Conservation (phyloP, 192 early-diverging fungal genomes). For the Backusella parvicylindrica region DNA sequence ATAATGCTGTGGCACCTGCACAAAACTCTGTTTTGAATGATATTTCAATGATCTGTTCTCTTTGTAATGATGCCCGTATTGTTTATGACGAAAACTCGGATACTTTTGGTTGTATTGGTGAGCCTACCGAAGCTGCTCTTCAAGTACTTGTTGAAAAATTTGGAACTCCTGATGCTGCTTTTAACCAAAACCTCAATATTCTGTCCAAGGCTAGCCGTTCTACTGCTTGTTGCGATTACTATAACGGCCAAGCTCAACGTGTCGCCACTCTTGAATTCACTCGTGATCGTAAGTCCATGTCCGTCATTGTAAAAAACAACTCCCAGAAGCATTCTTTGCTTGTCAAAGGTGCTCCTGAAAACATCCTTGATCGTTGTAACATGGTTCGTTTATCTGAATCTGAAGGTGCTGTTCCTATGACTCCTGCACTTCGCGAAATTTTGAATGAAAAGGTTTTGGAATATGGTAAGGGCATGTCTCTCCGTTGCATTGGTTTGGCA, state of each 20-base stretch:
- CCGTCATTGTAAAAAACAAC: conserved; percentile 63
- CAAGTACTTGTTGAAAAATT: conserved; percentile 93
- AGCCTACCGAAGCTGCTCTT: conserved; percentile 98
- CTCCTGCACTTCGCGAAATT: conserved; percentile 51
- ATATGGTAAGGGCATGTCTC: conserved; percentile 72
- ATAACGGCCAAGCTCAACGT: conserved; percentile 57
- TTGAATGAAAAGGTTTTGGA: conserved; percentile 64
- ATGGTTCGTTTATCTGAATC: conserved; percentile 49
- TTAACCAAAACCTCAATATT: conserved; percentile 57
- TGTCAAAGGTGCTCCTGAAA: conserved; percentile 97
- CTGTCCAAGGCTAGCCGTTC: conserved; percentile 55
- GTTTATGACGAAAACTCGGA: conserved; percentile 65
- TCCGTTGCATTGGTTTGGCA: conserved; percentile 92
- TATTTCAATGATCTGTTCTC: conserved; percentile 74
- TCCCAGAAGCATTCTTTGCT: conserved; percentile 49
- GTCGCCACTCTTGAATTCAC: conserved; percentile 86
- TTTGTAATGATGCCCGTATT: conserved; percentile 91
- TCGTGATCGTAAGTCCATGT: conserved; percentile 98
- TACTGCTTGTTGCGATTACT: conserved; percentile 73
- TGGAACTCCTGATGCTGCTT: conserved; percentile 63
- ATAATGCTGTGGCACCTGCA: conserved; percentile 40
- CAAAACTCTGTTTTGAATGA: conserved; percentile 64
- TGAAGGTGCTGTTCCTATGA: conserved; percentile 58
- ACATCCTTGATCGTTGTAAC: conserved; percentile 84
- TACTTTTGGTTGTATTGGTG: conserved; percentile 78